These are phyloP conservation scores for Pestalotiopsis sp. DNA, from an alignment of 2,329 filamentous ascomycete genomes.

Conservation along the genomic window DNA sequence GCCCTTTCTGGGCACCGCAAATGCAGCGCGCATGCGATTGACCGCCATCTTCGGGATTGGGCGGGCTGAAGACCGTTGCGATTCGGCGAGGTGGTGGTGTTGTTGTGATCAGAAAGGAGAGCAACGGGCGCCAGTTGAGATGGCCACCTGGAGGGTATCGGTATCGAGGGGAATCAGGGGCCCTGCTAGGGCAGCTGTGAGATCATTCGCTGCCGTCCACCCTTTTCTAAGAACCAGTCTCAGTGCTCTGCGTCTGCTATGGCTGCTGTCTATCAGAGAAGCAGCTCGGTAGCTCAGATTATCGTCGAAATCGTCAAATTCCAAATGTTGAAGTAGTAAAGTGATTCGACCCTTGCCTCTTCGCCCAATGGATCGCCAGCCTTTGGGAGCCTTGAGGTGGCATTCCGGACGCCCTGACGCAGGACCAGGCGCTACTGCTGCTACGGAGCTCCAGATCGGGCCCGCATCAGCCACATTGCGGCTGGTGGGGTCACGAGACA, in stretches of 20 bases:
- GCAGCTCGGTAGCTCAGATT: neutral
- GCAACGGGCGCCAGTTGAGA: slow-evolving; percentile 11
- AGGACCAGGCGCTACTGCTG: neutral
- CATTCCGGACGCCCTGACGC: slow-evolving; percentile 5
- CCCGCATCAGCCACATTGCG: slow-evolving; percentile 13
- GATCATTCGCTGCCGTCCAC: slow-evolving; percentile 21
- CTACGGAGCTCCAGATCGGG: neutral
- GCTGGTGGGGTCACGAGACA: slow-evolving; percentile 13
- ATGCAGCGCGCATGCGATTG: slow-evolving; percentile 92
- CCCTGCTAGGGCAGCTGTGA: slow-evolving; percentile 30
- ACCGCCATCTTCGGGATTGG: slow-evolving; percentile 73
- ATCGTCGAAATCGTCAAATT: neutral
- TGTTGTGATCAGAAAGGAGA: slow-evolving; percentile 12
- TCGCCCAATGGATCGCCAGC: slow-evolving; percentile 7
- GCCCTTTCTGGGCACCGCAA: slow-evolving; percentile 90
- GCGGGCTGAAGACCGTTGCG: slow-evolving; percentile 8
- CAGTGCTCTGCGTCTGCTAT: neutral
- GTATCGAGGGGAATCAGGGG: slow-evolving; percentile 20
- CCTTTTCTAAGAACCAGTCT: neutral
- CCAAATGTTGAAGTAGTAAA: neutral
- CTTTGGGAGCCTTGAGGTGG: slow-evolving; percentile 11
- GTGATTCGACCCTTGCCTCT: slow-evolving; percentile 10
- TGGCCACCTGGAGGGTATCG: slow-evolving; percentile 9
- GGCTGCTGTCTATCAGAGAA: neutral
- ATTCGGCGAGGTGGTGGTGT: slow-evolving; percentile 28